Evolutionary conservation across 1,139 yeast genomes (phyloP), one percentile per base, ranked within the genome.

Genomic region (Oligophagozyma castellii): DNA sequence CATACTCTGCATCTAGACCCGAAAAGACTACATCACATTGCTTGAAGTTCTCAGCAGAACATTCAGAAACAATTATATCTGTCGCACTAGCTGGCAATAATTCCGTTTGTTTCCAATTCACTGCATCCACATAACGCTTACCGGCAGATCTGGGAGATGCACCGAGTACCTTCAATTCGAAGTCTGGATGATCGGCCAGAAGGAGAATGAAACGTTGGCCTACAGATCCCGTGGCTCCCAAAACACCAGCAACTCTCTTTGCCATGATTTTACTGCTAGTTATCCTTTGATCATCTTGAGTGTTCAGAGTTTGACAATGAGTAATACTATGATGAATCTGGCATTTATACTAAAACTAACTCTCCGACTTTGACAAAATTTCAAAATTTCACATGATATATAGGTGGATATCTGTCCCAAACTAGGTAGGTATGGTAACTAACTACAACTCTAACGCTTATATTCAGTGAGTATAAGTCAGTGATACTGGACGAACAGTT

Each of bases 181-280:
- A 84, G 38, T 83, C 83, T 19, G 96, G 96, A 53, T 89, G 96
- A 38, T 79, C 61, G 2, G 86, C 70, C 40, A 89, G 66, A 32
- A 89, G 65, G 33, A 86, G 65, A 39, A 89, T 86, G 53, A 89
- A 89, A 47, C 98, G 70, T 59, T 89, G 99, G 31, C 99, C 99
- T 26, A 89, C 99, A 24, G 94, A 77, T 29, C 96, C 98, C 14
- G 96, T 86, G 43, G 96, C 96, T 31, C 98, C 98, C 40, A 89
- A 65, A 45, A 89, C 95, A 61, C 98, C 98, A 40, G 65, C 66
- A 31, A 50, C 39, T 38, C 50, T 55, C 35, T 42, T 51, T n/a
- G 27, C 41, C n/a, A n/a, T n/a, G n/a, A n/a, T n/a, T n/a, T n/a
- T n/a, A n/a, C n/a, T n/a, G n/a, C n/a, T n/a, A n/a, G n/a, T n/a